These are phyloP conservation scores for Rhazya stricta DNA, from an alignment of 257 asterid genomes.

Conservation along the genomic window DNA sequence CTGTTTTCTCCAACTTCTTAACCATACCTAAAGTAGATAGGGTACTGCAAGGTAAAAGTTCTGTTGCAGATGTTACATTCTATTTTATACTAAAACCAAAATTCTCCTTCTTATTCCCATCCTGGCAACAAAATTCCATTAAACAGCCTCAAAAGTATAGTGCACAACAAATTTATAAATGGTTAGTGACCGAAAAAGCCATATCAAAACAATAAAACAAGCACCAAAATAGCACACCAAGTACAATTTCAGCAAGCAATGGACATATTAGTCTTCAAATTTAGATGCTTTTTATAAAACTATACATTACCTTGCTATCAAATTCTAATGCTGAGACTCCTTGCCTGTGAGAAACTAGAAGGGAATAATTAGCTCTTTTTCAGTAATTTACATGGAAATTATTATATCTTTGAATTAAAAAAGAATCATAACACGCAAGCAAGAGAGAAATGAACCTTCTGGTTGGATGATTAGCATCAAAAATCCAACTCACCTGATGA, in stretches of 20 bases:
- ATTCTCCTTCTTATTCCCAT: neutral
- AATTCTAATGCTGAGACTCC: constrained; percentile 82
- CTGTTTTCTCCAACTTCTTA: neutral
- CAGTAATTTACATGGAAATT: neutral
- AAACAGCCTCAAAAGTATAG: neutral
- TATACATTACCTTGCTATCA: constrained; percentile 66
- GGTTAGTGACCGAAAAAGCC: neutral
- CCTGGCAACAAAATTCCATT: neutral
- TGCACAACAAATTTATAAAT: neutral
- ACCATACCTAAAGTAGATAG: neutral
- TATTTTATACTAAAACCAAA: neutral
- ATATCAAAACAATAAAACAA: neutral
- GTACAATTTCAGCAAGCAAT: neutral
- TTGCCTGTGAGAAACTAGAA: constrained; percentile 37
- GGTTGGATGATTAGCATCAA: constrained; percentile 16
- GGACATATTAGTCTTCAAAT: constrained; percentile 5
- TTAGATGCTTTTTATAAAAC: constrained; percentile 14
- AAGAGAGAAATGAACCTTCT: neutral
- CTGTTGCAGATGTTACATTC: neutral
- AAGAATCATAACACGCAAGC: neutral
- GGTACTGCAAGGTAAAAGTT: neutral
- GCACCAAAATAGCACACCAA: neutral
- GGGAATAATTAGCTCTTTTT: neutral
- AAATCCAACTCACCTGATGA: constrained; percentile 43
- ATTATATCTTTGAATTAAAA: neutral